Conservation (phyloP, 495 filamentous ascomycete genomes). For the Xylaria longipes region DNA sequence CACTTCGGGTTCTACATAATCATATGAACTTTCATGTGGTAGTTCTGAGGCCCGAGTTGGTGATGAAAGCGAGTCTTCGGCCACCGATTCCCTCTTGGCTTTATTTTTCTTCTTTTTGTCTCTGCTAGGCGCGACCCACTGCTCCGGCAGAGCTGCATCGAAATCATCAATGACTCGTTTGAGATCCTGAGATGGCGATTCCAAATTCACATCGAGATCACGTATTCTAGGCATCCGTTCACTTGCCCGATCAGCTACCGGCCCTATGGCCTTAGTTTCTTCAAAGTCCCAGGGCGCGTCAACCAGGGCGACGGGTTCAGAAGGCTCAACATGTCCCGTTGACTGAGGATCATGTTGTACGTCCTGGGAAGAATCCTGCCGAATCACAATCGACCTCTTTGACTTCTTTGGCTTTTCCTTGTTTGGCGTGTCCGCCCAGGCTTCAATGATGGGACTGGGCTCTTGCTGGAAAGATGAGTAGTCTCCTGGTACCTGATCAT, state of each 20-base stretch:
- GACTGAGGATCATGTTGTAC: slow-evolving; percentile 26
- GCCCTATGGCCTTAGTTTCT: slow-evolving; percentile 9
- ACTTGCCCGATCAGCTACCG: slow-evolving; percentile 30
- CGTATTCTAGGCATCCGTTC: not conserved
- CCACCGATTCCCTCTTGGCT: slow-evolving; percentile 35
- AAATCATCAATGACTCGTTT: slow-evolving; percentile 38
- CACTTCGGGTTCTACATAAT: slow-evolving; percentile 31
- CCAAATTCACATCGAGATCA: not conserved
- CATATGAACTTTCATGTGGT: slow-evolving; percentile 43
- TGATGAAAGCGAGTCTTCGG: slow-evolving; percentile 34
- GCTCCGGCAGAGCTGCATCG: slow-evolving; percentile 33
- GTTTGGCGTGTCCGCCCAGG: slow-evolving; percentile 27
- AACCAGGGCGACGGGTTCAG: slow-evolving; percentile 33
- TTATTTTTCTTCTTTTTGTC: slow-evolving; percentile 43
- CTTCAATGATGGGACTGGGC: slow-evolving; percentile 23
- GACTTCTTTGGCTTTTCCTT: slow-evolving; percentile 41
- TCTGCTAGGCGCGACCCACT: slow-evolving; percentile 28
- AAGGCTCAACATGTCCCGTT: slow-evolving; percentile 26
- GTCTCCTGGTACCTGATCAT: slow-evolving; percentile 30
- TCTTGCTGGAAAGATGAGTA: slow-evolving; percentile 15
- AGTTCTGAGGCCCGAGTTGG: slow-evolving; percentile 22
- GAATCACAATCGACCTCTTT: slow-evolving; percentile 37
- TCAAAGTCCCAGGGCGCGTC: slow-evolving; percentile 41
- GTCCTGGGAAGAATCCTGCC: slow-evolving; percentile 32
- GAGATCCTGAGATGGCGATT: slow-evolving; percentile 4